Conservation (phyloP, 805 yeast species). For the Barnettozyma populi region DNA sequence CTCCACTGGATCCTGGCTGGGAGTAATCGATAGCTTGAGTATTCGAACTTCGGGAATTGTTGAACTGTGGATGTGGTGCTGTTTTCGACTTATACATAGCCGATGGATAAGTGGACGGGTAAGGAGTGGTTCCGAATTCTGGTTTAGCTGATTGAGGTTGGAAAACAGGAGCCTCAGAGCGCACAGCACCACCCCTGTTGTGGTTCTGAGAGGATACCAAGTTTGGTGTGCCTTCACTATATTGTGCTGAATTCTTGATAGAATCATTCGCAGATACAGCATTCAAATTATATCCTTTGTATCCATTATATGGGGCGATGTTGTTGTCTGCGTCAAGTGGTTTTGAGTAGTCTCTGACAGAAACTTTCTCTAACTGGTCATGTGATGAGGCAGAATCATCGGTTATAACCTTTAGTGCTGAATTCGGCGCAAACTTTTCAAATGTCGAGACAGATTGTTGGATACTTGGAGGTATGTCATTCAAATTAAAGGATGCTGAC, state of each 20-base stretch:
- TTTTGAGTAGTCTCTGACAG: constrained; percentile 22
- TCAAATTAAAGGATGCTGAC: constrained; percentile 10
- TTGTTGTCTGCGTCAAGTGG: constrained; percentile 6
- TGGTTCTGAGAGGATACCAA: constrained; percentile 23
- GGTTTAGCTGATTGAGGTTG: constrained; percentile 22
- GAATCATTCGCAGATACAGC: not conserved
- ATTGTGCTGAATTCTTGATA: not conserved
- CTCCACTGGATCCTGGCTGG: constrained; percentile 2
- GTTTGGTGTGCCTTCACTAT: constrained; percentile 23
- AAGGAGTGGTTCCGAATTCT: constrained; percentile 17
- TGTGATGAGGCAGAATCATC: constrained; percentile 22
- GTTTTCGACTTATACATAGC: constrained; percentile 9
- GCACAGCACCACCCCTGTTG: constrained; percentile 20
- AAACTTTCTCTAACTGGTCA: constrained; percentile 21
- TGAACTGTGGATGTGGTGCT: not conserved
- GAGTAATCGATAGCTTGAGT: not conserved
- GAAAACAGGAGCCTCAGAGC: constrained; percentile 19
- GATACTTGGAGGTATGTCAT: constrained; percentile 9
- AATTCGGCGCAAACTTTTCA: constrained; percentile 13
- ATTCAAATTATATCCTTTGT: constrained; percentile 14
- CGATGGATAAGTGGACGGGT: constrained; percentile 16
- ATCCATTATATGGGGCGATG: constrained; percentile 5
- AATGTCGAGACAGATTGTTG: constrained; percentile 7
- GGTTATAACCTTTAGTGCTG: constrained; percentile 20
- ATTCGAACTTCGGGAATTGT: not conserved